Evolutionary conservation across 2,329 filamentous ascomycete genomes (phyloP), one percentile per base, ranked within the genome.

Genomic region (Fusarium devonianum): DNA sequence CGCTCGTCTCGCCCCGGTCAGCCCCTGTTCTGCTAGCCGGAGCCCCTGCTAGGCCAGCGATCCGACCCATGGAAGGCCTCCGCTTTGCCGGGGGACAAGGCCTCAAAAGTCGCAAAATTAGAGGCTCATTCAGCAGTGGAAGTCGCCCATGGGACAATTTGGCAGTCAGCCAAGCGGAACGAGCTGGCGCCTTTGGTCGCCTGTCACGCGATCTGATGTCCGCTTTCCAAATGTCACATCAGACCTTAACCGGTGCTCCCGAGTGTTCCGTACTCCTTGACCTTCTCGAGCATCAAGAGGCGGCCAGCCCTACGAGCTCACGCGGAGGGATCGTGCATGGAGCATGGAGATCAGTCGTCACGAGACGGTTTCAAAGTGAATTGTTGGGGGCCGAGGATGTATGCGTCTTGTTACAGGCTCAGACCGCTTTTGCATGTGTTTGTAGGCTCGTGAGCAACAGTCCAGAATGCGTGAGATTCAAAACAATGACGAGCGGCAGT

Each of bases 361-460:
- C 41, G 28, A 56, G 41, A 45, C 42, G 30, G 32, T 55, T 47
- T 40, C 41, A 25, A 25, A 29, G 33, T 34, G 52, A 53, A 55
- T 60, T 61, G 59, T 61, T 54, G 52, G 43, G 47, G 53, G 41
- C 58, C 55, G 53, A 62, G 57, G 60, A 45, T 49, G 30, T 39
- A 49, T 49, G 45, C 33, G 39, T 46, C 50, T 21, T 30, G 29
- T 25, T n/a, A n/a, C n/a, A n/a, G n/a, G n/a, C n/a, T n/a, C n/a
- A n/a, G n/a, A n/a, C n/a, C n/a, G n/a, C n/a, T 45, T 48, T 48
- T 44, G 55, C 57, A 60, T 60, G 57, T 55, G 49, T 41, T 47
- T 55, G 29, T 36, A 32, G 39, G 30, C 47, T 42, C n/a, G 30
- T 53, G 56, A 43, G 55, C 51, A n/a, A n/a, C n/a, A n/a, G n/a